Base-by-base conservation (phyloP, 176 grass and related monocot genomes). In the Microstegium vimineum region DNA sequence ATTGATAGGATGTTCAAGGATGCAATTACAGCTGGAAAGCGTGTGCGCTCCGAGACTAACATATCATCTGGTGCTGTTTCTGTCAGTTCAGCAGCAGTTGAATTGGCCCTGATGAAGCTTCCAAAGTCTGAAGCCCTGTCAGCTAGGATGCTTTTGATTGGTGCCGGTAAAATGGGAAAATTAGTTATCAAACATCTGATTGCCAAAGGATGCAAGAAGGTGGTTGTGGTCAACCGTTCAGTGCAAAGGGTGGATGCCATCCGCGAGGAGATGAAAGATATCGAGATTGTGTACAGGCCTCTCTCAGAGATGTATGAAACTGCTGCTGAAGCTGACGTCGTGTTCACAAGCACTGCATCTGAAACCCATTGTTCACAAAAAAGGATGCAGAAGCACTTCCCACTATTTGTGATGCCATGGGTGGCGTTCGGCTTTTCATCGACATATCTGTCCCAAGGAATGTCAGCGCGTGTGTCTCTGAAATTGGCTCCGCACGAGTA, bases 1-100 rank as follows among this genome's bases (percentile, higher is more conserved):
- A 93, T 97, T 12, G 94, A 97, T 74, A 86, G 94, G 73, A 97
- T 97, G 94, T 97, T 97, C 94, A 97, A 97, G 81, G 94, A 93
- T 73, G 94, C 94, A 74, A 97, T 97, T 77, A 93, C 94, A 23
- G 91, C 94, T 42, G 94, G 94, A 76, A 97, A 97, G 71, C 91
- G 94, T 20, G 94, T 97, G 26, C 87, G 94, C 13, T 83, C 88
- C 5, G 91, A 97, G 57, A 97, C 91, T 18, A 97, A 97, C 59
- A 97, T 93, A 80, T 97, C 94, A 41, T 84, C 90, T 51, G 94
- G 94, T 75, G 94, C 91, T 16, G 94, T 97, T n/a, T 97, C 91
- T 87, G 91, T 97, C 71, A 97, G 94, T 84, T 97, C 94, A 47
- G 94, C 94, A 23, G 94, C 94, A 69, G 94, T 97, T 79, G 94